Evolutionary conservation across 768 basidiomycete genomes (phyloP), one percentile per base, ranked within the genome.

Genomic region (Pleurotus ostreatus): DNA sequence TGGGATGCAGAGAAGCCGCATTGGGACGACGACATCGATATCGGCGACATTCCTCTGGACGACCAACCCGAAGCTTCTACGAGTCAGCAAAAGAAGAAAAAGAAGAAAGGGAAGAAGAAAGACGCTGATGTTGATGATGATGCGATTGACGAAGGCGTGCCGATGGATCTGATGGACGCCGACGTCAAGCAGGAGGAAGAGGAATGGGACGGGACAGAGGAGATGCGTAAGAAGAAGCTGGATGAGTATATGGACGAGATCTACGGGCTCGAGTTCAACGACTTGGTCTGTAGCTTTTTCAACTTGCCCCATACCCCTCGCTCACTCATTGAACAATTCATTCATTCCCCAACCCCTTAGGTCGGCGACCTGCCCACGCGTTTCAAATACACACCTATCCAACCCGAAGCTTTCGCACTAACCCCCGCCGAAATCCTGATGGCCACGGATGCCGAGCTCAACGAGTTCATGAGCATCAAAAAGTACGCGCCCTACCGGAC

Each of bases 161-260:
- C 87, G 59, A 69, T 82, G 43, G 83, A 84, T 60, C 75, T 67
- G 20, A 76, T 72, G 70, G 81, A 82, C 55, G 80, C 76, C 0
- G 78, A 81, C 47, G 66, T 71, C 5, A 64, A 70, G 46, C 68
- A 74, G 9, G 76, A 81, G 38, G 83, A 80, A 4, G 84, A 84
- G 16, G 89, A 90, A 59, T 91, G 89, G 86, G 85, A 86, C 62
- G 90, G 89, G 1, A 92, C 90, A n/a, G 91, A 95, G 65, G 91
- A 90, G 65, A 92, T 91, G 83, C 81, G 91, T 53, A 93, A 94
- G 70, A 76, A 79, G 49, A 88, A 88, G 63, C 69, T 94, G 57
- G 84, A 95, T 54, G 78, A 92, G 65, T 92, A 95, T 64, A 89
- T 98, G 89, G 89, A 94, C 59, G 91, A 94, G 68, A 76, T 98